Evolutionary conservation across 257 asterid species (phyloP), one percentile per base, ranked within the genome.

Genomic region (Rehmannia glutinosa): DNA sequence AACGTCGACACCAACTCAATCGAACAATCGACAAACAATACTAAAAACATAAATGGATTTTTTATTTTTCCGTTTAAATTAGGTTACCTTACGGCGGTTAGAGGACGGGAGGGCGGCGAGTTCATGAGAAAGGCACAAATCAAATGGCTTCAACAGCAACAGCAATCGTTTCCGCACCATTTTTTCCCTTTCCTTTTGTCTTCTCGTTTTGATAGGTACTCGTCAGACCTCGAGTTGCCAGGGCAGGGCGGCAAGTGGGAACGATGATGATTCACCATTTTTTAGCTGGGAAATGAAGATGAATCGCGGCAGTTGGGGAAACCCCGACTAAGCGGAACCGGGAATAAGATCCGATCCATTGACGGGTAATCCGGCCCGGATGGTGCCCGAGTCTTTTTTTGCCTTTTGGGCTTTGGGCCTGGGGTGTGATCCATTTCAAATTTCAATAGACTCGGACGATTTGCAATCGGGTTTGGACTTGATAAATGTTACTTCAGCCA

Each of bases 131-230:
- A 84, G 87, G 77, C 46, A 79, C 36, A 56, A 75, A 27, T 85
- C 95, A 64, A 85, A 64, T 15, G 95, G 87, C 87, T 87, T 90
- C 67, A 85, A 28, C 35, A 90, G 72, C 68, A 90, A 64, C 80
- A 87, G 54, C 70, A 90, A 73, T 64, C 95, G 86, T 74, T 85
- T 87, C 73, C 83, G 80, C 73, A 67, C 83, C 97, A 89, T 85
- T 63, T 27, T 39, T 32, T 8, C n/a, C n/a, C 5, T 12, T 17
- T 21, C 59, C 3, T 2, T 13, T 42, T 3, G 20, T 21, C 32
- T 21, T 52, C 23, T 47, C 27, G 35, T 6, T 27, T 38, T 19
- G 9, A 8, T 23, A 47, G 10, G 25, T 19, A 25, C 0, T 30
- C 16, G n/a, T 70, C 64, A 20, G 60, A 32, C 42, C 52, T 35